Percentiles rank a stretch among this genome's conserved stretches.
phyloP scores from a whole-genome alignment of 73 alveolate species.

The Halteria grandinella region DNA sequence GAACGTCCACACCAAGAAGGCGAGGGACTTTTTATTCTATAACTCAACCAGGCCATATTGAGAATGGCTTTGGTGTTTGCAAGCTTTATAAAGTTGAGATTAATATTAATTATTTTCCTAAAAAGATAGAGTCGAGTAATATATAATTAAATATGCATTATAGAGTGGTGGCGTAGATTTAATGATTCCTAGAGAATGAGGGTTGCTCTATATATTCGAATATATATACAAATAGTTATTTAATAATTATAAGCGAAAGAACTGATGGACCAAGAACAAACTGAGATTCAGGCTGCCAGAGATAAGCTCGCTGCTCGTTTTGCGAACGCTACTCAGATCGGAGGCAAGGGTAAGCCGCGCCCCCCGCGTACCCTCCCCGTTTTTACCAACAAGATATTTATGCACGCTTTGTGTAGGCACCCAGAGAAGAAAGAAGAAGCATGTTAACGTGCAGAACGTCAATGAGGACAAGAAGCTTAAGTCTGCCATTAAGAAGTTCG shows the following conservation, averaged over 20 bases:
- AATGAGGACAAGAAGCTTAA: conserved; percentile 92
- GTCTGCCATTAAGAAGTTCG: conserved; percentile 79
- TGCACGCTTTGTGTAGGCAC: conserved; percentile 63
- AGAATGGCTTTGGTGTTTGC: background rate
- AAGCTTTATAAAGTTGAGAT: background rate
- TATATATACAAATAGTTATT: conserved; percentile 26
- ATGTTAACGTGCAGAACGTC: conserved; percentile 71
- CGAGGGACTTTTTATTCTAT: conserved; percentile 1
- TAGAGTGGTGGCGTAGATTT: background rate
- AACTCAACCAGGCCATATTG: background rate
- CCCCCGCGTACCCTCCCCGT: too few species aligned
- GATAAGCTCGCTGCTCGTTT: conserved; percentile 71
- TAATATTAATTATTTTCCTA: background rate
- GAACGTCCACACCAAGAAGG: background rate
- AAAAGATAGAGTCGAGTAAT: too few species aligned
- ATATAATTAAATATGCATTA: too few species aligned
- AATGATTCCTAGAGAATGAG: background rate
- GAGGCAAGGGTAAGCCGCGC: conserved; percentile 73
- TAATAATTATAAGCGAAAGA: conserved; percentile 3
- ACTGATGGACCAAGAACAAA: conserved; percentile 65
- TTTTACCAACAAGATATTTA: background rate
- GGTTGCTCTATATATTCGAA: conserved; percentile 24
- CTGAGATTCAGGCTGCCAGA: conserved; percentile 79
- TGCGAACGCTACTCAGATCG: conserved; percentile 75
- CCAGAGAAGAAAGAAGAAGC: conserved; percentile 82